Evolutionary conservation across 805 yeast genomes (phyloP), one percentile per base, ranked within the genome.

Genomic region (Yarrowia phangngaensis): DNA sequence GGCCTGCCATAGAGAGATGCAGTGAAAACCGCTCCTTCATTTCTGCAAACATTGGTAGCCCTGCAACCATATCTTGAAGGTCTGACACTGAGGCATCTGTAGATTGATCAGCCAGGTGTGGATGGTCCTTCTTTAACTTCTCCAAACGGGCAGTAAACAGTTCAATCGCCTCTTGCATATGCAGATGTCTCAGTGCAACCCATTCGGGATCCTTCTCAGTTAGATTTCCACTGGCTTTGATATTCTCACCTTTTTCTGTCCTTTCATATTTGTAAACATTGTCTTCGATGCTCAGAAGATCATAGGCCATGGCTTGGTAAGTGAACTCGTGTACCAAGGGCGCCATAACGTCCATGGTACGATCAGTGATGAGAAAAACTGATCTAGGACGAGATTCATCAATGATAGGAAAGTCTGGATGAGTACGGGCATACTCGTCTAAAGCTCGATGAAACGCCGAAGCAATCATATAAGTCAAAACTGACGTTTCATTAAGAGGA

Each of bases 261-360:
- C 83, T 6, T 22, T 57, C 59, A 16, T 76, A 72, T 34, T 67
- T 61, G 59, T 80, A 84, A 23, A 60, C 67, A 61, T 76, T 82
- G n/a, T 60, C 59, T 55, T 73, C 68, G 33, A 72, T 68, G n/a
- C 66, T 60, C 27, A 69, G 75, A 22, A 82, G 65, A 63, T 90
- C 98, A 68, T 82, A 82, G 14, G 89, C 83, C 84, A 89, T 80
- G 4, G 97, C 89, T 65, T 90, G 95, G 64, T 89, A 92, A 17
- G 82, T 77, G 64, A 89, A 86, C 62, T 87, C 95, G 64, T 92
- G 97, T 49, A 89, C 65, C 36, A 92, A 62, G 0, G 97, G 95
- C 6, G 92, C 84, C 58, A 77, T 76, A 40, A 83, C 69, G 63
- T 94, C 98, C 61, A 88, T 62, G 1, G 95, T 74, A 54, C 99